These are phyloP conservation scores for Aphanomyces euteiches DNA, from an alignment of 352 stramenopile species.

Conservation along the genomic window DNA sequence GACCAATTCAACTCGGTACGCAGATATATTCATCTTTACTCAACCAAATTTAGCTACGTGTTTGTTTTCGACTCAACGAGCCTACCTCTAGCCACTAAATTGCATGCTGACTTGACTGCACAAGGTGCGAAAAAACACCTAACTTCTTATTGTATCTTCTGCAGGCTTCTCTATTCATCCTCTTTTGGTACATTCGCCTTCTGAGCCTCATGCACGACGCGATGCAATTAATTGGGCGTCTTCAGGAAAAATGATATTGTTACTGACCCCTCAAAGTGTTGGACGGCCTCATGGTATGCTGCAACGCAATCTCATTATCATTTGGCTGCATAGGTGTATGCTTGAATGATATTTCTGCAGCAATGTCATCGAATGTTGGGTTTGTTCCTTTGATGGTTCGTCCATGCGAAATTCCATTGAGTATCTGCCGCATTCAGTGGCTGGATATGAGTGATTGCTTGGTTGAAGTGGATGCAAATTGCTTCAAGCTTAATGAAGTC, in stretches of 20 bases:
- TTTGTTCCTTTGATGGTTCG: constrained; percentile 74
- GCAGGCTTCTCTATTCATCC: constrained; percentile 26
- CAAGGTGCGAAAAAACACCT: neutral
- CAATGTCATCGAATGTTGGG: constrained; percentile 58
- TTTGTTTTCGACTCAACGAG: constrained; percentile 30
- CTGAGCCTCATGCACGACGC: constrained; percentile 20
- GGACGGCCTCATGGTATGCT: constrained; percentile 43
- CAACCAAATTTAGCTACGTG: constrained; percentile 21
- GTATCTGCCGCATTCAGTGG: constrained; percentile 80
- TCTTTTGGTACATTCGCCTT: constrained; percentile 8
- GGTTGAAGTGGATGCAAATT: constrained; percentile 40
- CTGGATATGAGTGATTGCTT: constrained; percentile 70
- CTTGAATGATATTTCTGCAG: constrained; percentile 70
- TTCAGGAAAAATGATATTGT: constrained; percentile 57
- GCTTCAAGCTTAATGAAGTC: constrained; percentile 42
- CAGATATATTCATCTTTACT: neutral
- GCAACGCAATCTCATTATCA: neutral
- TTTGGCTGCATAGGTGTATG: constrained; percentile 37
- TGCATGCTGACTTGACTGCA: constrained; percentile 25
- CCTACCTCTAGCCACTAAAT: constrained; percentile 19
- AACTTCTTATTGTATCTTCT: neutral
- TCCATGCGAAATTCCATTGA: constrained; percentile 69
- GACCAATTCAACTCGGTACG: too few species aligned
- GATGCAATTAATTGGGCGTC: constrained; percentile 61
- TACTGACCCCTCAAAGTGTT: constrained; percentile 69